Base-by-base conservation (phyloP, 306 rosid genomes). In the Pueraria montana region DNA sequence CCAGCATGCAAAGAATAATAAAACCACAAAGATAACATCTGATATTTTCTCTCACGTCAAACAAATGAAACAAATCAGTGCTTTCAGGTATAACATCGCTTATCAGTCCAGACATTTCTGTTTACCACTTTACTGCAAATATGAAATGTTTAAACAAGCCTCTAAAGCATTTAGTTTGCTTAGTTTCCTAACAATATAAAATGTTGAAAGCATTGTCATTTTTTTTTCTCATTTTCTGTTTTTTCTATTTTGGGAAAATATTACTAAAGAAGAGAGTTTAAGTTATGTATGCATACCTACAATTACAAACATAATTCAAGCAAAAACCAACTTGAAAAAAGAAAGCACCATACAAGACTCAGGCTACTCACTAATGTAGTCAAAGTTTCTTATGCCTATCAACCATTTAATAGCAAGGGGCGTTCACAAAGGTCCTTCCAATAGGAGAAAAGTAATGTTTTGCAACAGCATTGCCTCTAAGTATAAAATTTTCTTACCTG, bases 401-500 rank as follows among this genome's bases (percentile, higher is more conserved):
- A 72, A 34, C 42, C 77, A 17, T 61, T 52, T 64, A 72, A 73
- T 12, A 40, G 62, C 74, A 82, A 42, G 82, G 48, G 56, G 27
- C n/a, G 46, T 76, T 38, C 21, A 76, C 76, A 73, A 49, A 43
- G 72, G 72, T 43, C 64, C 72, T 53, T 55, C 83, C 45, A 40
- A 26, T 53, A 49, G 1, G 46, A 58, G 75, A 67, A 11, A 27
- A 21, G 27, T 55, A n/a, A 59, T 34, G 16, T 62, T 75, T 43
- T 66, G 46, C 53, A 36, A 11, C 38, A 30, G 59, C 6, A n/a
- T 10, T 43, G 13, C 40, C 38, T 75, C 48, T 30, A 23, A 6
- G 43, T 17, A 61, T 48, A 36, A 36, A 73, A 3, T 78, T 42
- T 77, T 32, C 55, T 58, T 90, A 95, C 97, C 94, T 90, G 97